Percentiles rank a stretch among this genome's conserved stretches.
Evolutionary conservation across 1,284 basidiomycete species (phyloP).

Genomic region (Austroboletus niveus): DNA sequence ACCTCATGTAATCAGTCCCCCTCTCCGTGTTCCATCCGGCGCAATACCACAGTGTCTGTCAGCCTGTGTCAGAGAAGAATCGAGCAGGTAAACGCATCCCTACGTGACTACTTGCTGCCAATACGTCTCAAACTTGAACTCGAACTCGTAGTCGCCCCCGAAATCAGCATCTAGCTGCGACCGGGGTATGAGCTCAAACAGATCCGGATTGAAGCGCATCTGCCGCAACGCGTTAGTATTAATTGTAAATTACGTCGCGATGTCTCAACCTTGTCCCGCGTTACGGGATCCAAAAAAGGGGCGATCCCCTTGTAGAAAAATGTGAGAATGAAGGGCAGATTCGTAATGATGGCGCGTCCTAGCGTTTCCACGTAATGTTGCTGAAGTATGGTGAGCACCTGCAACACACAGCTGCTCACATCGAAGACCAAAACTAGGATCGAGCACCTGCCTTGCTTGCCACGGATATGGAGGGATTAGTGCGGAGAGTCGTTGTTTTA

Average conservation of each 20-base stretch:
- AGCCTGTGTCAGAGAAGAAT: slow-evolving; percentile 2
- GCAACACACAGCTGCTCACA: not conserved
- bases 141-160: slow-evolving; percentile 75
- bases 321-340: slow-evolving; percentile 75
- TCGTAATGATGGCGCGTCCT: slow-evolving; percentile 82
- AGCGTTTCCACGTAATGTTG: slow-evolving; percentile 91
- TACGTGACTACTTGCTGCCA: slow-evolving; percentile 77
- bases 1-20: slow-evolving; percentile 22
- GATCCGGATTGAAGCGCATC: slow-evolving; percentile 87
- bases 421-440: not conserved
- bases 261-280: slow-evolving; percentile 73
- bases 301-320: slow-evolving; percentile 88
- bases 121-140: slow-evolving; percentile 76
- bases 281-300: slow-evolving; percentile 89
- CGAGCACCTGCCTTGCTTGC: slow-evolving; percentile 57
- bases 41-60: slow-evolving; percentile 58
- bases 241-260: not conserved
- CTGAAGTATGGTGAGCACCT: slow-evolving; percentile 82
- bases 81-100: slow-evolving; percentile 12
- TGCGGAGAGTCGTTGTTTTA: slow-evolving; percentile 74
- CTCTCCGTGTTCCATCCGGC: slow-evolving; percentile 54
- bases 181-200: slow-evolving; percentile 71
- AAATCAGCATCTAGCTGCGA: slow-evolving; percentile 83
- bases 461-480: slow-evolving; percentile 77
- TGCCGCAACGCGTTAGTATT: slow-evolving; percentile 27